Evolutionary conservation across 495 filamentous ascomycete species (phyloP).

Genomic region (Aspergillus conjunctus): DNA sequence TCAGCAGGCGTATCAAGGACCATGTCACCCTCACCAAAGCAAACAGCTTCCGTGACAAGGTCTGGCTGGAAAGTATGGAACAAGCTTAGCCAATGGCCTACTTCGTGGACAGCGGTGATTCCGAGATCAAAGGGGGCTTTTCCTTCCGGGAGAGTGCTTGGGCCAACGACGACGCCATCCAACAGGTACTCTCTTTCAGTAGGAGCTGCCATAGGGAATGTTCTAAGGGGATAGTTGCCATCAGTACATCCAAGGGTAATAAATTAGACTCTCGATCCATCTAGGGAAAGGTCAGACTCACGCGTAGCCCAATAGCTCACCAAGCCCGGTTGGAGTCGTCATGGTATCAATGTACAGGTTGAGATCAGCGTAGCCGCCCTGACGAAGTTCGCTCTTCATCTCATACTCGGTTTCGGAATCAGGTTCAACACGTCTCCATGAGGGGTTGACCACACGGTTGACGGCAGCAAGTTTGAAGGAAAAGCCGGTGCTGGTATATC

Average conservation of each 20-base stretch:
- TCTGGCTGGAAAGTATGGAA: constrained; percentile 9
- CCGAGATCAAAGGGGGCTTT: neutral
- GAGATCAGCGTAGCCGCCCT: constrained; percentile 3
- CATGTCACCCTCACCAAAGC: neutral
- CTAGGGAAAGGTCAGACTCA: neutral
- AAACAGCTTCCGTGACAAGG: neutral
- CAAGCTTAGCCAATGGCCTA: neutral
- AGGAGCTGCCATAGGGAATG: constrained; percentile 4
- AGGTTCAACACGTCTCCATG: neutral
- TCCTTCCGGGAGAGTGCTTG: neutral
- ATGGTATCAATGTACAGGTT: constrained; percentile 9
- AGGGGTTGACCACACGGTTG: neutral
- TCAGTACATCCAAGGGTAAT: neutral
- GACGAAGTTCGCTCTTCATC: constrained; percentile 3
- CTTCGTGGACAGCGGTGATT: neutral
- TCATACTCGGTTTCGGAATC: neutral
- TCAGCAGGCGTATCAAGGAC: constrained; percentile 5
- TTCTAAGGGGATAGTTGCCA: neutral
- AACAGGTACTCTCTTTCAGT: neutral
- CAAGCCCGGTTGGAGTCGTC: neutral
- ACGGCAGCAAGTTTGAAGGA: neutral
- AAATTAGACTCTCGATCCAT: too few species aligned
- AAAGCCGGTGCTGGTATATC: constrained; percentile 1
- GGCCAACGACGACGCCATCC: constrained; percentile 9
- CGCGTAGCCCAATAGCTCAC: constrained; percentile 3